Evolutionary conservation across 2,329 filamentous ascomycete genomes (phyloP), one percentile per base, ranked within the genome.

Genomic region (Cladosporium sp.): DNA sequence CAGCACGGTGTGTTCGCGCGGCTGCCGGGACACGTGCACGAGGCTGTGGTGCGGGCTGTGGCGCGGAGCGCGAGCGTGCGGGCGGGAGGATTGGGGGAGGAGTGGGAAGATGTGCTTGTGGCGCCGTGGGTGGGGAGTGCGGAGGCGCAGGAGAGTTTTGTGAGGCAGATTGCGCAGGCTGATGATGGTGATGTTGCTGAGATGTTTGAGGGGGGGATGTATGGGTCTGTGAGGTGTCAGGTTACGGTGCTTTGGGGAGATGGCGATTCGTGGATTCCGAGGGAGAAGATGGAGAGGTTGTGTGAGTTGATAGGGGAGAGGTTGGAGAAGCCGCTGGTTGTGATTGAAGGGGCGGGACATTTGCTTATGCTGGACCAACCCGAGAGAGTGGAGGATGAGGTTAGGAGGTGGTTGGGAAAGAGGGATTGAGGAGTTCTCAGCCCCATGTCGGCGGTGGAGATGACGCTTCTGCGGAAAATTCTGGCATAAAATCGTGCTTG

Each of bases 231-330:
- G 8, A 57, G 64, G 16, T 74, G 71, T 60, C 64, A 66, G 53
- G 77, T 82, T 5, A 79, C 75, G 66, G 72, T 83, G 5, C 74
- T 83, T 8, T 83, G 81, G 81, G 81, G 80, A 1, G 73, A 72
- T 28, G 69, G 81, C 3, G 81, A 83, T 66, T 66, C 66, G 40
- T 83, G 81, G 81, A 77, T 83, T 55, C 80, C 79, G 0, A 74
- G 75, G 0, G 76, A 80, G 59, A 77, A 72, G 31, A 79, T 81
- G 55, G 69, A 73, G 23, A 70, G 69, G 37, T 66, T 80, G 68
- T 70, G 62, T 28, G 68, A 72, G 1, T 67, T 72, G 53, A 64
- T 81, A 23, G 70, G 76, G 3, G 72, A 73, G 44, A 60, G 52
- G 35, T 70, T 75, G 2, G 70, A 70, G n/a, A 75, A 78, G 21